Evolutionary conservation across 345 rosid species (phyloP).

Genomic region (Lepidium didymum): DNA sequence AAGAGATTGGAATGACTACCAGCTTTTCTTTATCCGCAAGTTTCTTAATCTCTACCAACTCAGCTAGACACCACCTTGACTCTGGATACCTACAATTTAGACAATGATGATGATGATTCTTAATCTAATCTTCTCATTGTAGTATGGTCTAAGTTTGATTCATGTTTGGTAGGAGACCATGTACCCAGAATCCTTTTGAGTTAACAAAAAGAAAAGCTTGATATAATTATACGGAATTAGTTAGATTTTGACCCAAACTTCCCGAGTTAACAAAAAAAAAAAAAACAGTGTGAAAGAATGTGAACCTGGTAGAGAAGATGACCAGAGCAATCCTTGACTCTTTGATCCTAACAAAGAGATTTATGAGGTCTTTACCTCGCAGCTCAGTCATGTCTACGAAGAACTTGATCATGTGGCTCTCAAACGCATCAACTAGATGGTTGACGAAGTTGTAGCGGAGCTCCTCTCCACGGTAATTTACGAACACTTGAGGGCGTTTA

Average conservation of each 20-base stretch:
- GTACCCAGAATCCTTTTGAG: no score
- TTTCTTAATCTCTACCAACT: neutral
- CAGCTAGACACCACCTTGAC: constrained; percentile 10
- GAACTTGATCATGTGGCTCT: neutral
- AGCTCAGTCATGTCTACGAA: constrained; percentile 7
- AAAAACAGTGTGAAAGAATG: no score
- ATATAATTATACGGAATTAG: no score
- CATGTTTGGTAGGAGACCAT: no score
- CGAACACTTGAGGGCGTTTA: no score
- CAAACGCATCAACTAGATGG: no score
- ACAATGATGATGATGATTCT: neutral
- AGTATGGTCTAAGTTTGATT: no score
- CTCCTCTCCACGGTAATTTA: neutral
- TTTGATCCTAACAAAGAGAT: neutral
- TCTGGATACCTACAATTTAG: constrained; percentile 4
- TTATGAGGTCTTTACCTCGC: constrained; percentile 7
- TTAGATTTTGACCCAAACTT: no score
- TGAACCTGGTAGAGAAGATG: constrained; percentile 14
- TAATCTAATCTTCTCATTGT: no score
- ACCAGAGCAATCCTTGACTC: constrained; percentile 4
- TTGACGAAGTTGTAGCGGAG: neutral
- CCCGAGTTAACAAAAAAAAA: no score
- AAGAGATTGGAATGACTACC: neutral
- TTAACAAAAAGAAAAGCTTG: no score
- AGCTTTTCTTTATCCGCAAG: constrained; percentile 1